Conservation (phyloP, 169 alveolate genomes). For the Babesia caballi region DNA sequence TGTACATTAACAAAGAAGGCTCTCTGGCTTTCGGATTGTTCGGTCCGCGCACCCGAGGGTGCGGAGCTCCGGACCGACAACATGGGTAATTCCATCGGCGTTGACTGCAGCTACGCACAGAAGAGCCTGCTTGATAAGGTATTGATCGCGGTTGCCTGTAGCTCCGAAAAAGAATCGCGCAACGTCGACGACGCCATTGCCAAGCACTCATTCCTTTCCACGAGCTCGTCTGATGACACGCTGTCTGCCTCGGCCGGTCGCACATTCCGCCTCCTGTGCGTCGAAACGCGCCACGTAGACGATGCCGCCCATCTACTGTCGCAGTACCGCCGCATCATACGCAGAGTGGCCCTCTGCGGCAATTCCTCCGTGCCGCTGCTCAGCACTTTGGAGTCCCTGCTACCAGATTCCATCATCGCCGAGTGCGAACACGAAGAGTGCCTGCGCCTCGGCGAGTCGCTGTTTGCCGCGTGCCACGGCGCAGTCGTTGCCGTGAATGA, state of each 20-base stretch:
- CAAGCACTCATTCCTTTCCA: not conserved
- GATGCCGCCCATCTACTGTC: not conserved
- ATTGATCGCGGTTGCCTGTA: not conserved
- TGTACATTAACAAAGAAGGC: too few species aligned
- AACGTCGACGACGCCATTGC: not conserved
- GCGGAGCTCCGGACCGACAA: too few species aligned
- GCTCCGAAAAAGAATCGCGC: not conserved
- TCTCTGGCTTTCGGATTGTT: too few species aligned
- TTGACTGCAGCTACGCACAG: conserved; percentile 22
- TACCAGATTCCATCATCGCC: conserved; percentile 2
- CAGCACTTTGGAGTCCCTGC: conserved; percentile 8
- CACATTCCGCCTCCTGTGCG: not conserved
- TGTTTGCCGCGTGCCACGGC: not conserved
- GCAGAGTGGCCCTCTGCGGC: conserved; percentile 1
- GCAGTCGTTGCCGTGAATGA: not conserved
- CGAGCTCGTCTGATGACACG: not conserved
- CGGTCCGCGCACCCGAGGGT: too few species aligned
- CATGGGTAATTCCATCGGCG: conserved; percentile 12
- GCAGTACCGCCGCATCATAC: not conserved
- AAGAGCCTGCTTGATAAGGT: not conserved
- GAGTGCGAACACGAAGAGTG: conserved; percentile 8
- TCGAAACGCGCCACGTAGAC: not conserved
- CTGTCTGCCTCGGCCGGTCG: not conserved
- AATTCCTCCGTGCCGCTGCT: not conserved
- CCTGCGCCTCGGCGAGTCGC: not conserved